These are phyloP conservation scores for Gossypium sturtianum DNA, from an alignment of 345 rosid species.

Conservation along the genomic window DNA sequence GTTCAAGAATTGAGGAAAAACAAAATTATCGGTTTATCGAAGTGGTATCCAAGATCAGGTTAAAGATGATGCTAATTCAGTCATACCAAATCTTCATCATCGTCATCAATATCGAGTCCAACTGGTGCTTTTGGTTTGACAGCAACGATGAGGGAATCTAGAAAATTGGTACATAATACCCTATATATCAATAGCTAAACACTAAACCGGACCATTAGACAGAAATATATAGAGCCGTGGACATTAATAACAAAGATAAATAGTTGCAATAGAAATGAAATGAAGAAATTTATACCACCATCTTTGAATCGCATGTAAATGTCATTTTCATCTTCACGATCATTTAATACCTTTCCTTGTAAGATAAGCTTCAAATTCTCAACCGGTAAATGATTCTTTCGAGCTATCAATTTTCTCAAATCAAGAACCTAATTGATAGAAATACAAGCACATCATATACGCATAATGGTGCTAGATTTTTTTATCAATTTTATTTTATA, in stretches of 20 bases:
- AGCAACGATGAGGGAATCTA: slow-evolving; percentile 71
- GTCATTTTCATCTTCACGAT: slow-evolving; percentile 58
- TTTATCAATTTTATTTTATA: not conserved
- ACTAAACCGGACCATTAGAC: not conserved
- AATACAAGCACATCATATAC: slow-evolving; percentile 3
- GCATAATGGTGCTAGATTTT: not conserved
- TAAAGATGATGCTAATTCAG: slow-evolving; percentile 3
- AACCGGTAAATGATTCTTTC: slow-evolving; percentile 38
- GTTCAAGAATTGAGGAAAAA: slow-evolving; percentile 10
- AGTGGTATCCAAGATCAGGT: slow-evolving; percentile 3
- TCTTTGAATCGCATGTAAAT: slow-evolving; percentile 38
- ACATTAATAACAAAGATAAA: not conserved
- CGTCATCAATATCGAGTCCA: slow-evolving; percentile 45
- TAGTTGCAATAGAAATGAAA: not conserved
- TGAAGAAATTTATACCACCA: slow-evolving; percentile 32
- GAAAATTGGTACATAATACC: slow-evolving; percentile 7
- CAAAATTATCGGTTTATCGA: not conserved
- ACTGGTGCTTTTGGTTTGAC: slow-evolving; percentile 70
- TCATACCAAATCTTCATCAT: slow-evolving; percentile 58
- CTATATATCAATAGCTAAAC: not conserved
- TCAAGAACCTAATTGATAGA: slow-evolving; percentile 46
- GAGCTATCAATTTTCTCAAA: slow-evolving; percentile 59
- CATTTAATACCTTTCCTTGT: slow-evolving; percentile 58
- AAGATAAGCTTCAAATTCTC: slow-evolving; percentile 62
- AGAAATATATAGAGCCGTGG: not conserved